These are phyloP conservation scores for Macrophomina phaseolina DNA, from an alignment of 2,329 filamentous ascomycete species.

Conservation along the genomic window DNA sequence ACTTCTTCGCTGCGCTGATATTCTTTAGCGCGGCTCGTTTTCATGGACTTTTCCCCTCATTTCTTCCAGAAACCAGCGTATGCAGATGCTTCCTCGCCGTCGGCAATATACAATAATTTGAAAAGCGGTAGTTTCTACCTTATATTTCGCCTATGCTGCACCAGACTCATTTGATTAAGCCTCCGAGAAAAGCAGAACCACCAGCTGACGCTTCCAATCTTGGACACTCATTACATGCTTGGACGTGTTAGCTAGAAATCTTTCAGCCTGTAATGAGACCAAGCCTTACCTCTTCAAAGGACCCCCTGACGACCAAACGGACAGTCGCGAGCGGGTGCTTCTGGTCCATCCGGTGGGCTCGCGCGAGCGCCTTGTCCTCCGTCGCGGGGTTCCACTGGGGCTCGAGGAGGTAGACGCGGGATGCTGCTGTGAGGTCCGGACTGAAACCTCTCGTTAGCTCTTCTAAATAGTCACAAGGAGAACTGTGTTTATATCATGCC, in stretches of 20 bases:
- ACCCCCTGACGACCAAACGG: slow-evolving; percentile 25
- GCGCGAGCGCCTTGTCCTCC: slow-evolving; percentile 28
- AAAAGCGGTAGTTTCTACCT: too few relatives aligned
- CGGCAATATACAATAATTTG: too few relatives aligned
- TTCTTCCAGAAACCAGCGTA: too few relatives aligned
- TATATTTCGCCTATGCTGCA: too few relatives aligned
- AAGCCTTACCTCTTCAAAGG: slow-evolving; percentile 22
- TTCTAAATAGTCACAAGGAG: too few relatives aligned
- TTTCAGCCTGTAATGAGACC: background rate
- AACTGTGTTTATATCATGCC: slow-evolving; percentile 45
- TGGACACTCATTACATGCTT: background rate
- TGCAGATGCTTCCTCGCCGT: too few relatives aligned
- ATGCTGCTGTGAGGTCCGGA: slow-evolving; percentile 23
- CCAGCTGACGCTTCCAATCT: background rate
- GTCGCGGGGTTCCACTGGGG: slow-evolving; percentile 29
- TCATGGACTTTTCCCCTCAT: too few relatives aligned
- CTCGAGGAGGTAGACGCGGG: slow-evolving; percentile 24
- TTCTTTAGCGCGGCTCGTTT: too few relatives aligned
- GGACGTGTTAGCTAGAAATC: background rate
- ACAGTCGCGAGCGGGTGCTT: slow-evolving; percentile 22
- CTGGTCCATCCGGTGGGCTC: slow-evolving; percentile 28
- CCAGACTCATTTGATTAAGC: too few relatives aligned
- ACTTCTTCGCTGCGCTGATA: too few relatives aligned
- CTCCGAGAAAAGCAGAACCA: background rate
- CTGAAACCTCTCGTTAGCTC: background rate